Evolutionary conservation across 2,329 filamentous ascomycete species (phyloP).

Genomic region (Beauveria caledonica): DNA sequence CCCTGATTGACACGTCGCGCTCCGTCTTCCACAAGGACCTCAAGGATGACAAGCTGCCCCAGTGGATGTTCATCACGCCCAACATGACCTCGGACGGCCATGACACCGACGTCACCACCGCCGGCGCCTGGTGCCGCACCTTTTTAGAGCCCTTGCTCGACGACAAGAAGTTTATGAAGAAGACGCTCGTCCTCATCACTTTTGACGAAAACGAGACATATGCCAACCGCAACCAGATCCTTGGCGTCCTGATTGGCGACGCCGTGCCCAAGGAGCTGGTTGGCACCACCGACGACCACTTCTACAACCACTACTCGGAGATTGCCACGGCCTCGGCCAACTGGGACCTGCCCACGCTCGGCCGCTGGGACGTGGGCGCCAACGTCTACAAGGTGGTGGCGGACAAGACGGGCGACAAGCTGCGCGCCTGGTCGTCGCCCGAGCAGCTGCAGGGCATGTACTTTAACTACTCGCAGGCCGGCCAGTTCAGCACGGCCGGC

Average conservation of each 20-base stretch:
- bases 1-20: constrained; percentile 30
- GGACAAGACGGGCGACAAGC: constrained; percentile 47
- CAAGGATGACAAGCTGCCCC: constrained; percentile 53
- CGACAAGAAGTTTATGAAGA: constrained; percentile 63
- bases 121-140: constrained; percentile 56
- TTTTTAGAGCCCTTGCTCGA: constrained; percentile 65
- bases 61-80: constrained; percentile 64
- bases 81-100: constrained; percentile 74
- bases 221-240: constrained; percentile 56
- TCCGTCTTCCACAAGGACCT: constrained; percentile 60
- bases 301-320: constrained; percentile 66
- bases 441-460: constrained; percentile 32
- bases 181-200: constrained; percentile 67
- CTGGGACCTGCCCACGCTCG: constrained; percentile 61
- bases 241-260: constrained; percentile 65
- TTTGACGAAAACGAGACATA: constrained; percentile 76
- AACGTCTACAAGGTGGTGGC: constrained; percentile 60
- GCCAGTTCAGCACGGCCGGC: constrained; percentile 32
- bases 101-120: constrained; percentile 61
- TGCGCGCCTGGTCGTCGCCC: constrained; percentile 29
- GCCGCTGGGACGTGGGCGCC: constrained; percentile 63
- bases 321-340: constrained; percentile 61
- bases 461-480: constrained; percentile 48
- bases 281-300: constrained; percentile 60
- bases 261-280: constrained; percentile 57